Conservation (phyloP, 345 rosid genomes). For the Citrus inodora region DNA sequence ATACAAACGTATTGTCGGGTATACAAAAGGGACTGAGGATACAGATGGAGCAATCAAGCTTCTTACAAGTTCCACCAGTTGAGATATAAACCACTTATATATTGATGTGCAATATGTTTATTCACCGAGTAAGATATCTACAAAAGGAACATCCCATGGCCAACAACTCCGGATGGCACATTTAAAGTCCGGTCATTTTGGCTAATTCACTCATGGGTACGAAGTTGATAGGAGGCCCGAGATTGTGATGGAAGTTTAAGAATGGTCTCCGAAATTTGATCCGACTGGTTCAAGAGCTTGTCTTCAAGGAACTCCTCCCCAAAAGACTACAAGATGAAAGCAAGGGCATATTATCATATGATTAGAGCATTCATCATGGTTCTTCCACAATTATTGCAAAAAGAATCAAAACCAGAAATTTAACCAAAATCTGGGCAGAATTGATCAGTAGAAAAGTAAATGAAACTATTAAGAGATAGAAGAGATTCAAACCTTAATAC, state of each 20-base stretch:
- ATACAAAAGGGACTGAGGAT: background rate
- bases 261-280: background rate
- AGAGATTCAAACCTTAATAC: constrained; percentile 8
- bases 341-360: background rate
- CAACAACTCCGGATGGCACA: background rate
- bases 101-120: background rate
- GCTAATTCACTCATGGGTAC: background rate
- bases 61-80: background rate
- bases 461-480: background rate
- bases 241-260: constrained; percentile 3
- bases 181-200: background rate
- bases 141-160: too few relatives aligned
- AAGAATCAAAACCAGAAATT: background rate
- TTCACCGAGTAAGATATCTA: background rate
- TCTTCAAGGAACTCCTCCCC: background rate
- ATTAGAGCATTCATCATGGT: background rate
- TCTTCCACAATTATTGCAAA: background rate
- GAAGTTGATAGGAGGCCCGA: background rate
- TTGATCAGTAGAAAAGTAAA: background rate
- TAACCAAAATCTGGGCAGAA: background rate
- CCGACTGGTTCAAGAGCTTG: background rate
- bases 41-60: background rate
- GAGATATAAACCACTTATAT: background rate
- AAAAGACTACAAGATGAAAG: background rate
- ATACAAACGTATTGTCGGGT: background rate